Conservation (phyloP, 2,329 filamentous ascomycete species). For the Cladosporium sp. region DNA sequence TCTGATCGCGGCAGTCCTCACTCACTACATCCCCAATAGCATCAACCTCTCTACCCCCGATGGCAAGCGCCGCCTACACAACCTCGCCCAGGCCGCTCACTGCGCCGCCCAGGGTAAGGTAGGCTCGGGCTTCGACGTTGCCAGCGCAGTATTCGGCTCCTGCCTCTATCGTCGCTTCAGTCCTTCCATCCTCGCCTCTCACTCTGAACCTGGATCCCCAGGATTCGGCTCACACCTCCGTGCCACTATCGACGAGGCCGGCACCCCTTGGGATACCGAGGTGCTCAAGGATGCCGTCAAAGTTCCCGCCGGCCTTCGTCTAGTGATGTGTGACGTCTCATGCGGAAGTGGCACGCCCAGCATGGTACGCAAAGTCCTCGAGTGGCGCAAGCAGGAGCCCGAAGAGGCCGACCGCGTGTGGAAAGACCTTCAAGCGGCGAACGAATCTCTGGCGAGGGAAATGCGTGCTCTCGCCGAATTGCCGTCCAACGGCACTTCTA, state of each 20-base stretch:
- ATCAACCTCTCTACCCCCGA: constrained; percentile 55
- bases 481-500: constrained; percentile 38
- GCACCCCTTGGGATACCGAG: constrained; percentile 70
- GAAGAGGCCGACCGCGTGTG: constrained; percentile 66
- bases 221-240: constrained; percentile 65
- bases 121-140: constrained; percentile 92
- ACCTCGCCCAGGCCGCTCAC: constrained; percentile 88
- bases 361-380: constrained; percentile 90
- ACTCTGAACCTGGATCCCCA: constrained; percentile 62
- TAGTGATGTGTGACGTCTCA: constrained; percentile 94
- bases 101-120: constrained; percentile 96
- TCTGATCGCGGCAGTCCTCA: constrained; percentile 70
- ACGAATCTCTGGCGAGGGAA: constrained; percentile 64
- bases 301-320: constrained; percentile 66
- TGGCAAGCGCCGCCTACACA: constrained; percentile 67
- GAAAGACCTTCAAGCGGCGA: constrained; percentile 67
- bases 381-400: constrained; percentile 66
- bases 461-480: constrained; percentile 52
- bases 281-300: constrained; percentile 64
- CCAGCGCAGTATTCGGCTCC: constrained; percentile 84
- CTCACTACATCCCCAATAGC: constrained; percentile 62
- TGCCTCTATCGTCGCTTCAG: constrained; percentile 92
- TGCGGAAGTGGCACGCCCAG: constrained; percentile 89
- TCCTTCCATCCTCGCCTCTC: constrained; percentile 61
- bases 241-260: constrained; percentile 59